phyloP scores from a whole-genome alignment of 192 early-diverging fungal genomes.

The Glomus cerebriforme region DNA sequence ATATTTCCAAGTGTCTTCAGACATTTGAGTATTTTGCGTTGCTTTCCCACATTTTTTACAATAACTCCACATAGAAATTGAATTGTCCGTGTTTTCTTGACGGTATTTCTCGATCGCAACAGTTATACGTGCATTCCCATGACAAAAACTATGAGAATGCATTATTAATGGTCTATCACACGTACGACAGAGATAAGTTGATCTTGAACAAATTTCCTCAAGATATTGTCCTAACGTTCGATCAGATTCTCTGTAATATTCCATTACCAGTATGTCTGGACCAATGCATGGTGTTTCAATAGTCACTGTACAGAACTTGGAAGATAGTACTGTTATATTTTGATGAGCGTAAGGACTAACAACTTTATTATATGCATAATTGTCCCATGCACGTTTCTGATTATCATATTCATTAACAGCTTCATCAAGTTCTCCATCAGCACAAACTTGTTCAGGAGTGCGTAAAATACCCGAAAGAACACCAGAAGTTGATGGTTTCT shows the following conservation, averaged over 20 bases:
- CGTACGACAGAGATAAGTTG: conserved; percentile 63
- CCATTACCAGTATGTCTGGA: conserved; percentile 77
- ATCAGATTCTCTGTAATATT: conserved; percentile 83
- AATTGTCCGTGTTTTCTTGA: conserved; percentile 67
- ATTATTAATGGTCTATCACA: conserved; percentile 79
- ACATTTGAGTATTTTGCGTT: conserved; percentile 78
- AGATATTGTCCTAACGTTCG: conserved; percentile 88
- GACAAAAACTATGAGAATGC: conserved; percentile 88
- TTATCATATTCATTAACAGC: conserved; percentile 45
- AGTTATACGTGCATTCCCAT: conserved; percentile 76
- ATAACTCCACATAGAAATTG: conserved; percentile 87
- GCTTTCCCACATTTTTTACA: conserved; percentile 74
- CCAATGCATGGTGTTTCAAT: conserved; percentile 62
- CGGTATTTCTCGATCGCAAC: conserved; percentile 68
- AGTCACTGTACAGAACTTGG: conserved; percentile 63
- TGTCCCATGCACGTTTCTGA: conserved; percentile 53
- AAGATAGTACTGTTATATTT: conserved; percentile 74
- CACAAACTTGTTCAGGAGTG: conserved; percentile 35
- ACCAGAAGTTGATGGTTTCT: background rate
- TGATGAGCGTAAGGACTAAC: conserved; percentile 75
- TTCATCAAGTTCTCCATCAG: conserved; percentile 50
- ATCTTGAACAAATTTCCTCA: conserved; percentile 76
- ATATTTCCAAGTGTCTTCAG: conserved; percentile 87
- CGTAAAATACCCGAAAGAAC: conserved; percentile 29
- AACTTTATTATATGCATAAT: conserved; percentile 55